Base-by-base conservation (phyloP, 805 yeast genomes). In the Starmerella apis region DNA sequence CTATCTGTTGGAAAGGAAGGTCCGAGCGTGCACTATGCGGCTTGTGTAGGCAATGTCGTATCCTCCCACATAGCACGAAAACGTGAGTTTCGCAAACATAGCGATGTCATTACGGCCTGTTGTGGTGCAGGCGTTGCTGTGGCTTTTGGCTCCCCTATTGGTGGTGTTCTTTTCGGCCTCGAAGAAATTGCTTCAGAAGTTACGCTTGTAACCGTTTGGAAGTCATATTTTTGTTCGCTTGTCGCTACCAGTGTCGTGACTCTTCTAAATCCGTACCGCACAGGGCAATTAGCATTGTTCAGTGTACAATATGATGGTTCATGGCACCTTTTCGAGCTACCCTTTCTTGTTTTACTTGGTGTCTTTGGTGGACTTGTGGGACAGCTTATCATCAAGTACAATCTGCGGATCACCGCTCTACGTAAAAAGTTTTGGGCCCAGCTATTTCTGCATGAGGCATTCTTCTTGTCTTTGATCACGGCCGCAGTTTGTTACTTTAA, bases 91-190 rank as follows among this genome's bases (percentile, higher is more conserved):
- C 63, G 68, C 45, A 61, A 67, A 55, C 60, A 63, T 54, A 55
- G 72, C 24, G 88, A 83, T 54, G 77, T 82, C 47, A 68, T 92
- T 47, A 80, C 90, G 0, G 96, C 98, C 0, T 82, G 95, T 3
- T 77, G 96, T 9, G 97, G 96, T 3, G 95, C 98, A 1, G 99
- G 99, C 47, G 97, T 92, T 8, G 97, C 97, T 0, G 97, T 92
- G 8, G 98, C 97, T 0, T 92, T 92, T 70, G 97, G 95, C 0
- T 78, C 88, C 11, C 98, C 98, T 0, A 58, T 60, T 33, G 99
- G 99, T 30, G 99, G 99, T 14, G 97, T 92, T 1, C 67, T 92
- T 35, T 92, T 94, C 64, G 80, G 94, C 11, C 75, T 92, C 52
- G 99, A 92, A 63, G 98, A 92, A 59, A 86, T 92, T 27, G 77